These are phyloP conservation scores for Claviceps sp. DNA, from an alignment of 2,329 filamentous ascomycete species.

Conservation along the genomic window DNA sequence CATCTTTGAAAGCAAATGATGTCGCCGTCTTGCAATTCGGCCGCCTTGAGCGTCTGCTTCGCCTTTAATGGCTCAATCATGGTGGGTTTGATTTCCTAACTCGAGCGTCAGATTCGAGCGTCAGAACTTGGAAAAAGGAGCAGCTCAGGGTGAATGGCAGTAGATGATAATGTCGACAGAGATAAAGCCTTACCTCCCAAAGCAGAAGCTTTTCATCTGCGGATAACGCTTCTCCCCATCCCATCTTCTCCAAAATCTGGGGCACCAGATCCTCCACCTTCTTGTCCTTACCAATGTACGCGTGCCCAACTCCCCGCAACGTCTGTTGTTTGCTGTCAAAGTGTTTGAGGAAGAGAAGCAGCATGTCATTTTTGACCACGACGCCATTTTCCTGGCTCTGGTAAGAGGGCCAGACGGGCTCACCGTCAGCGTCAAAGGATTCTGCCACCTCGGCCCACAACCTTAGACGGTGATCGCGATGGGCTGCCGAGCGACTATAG, in stretches of 20 bases:
- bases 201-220: conserved; percentile 51
- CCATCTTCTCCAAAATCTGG: conserved; percentile 68
- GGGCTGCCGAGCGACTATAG: conserved; percentile 36
- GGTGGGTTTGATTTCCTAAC: conserved; percentile 79
- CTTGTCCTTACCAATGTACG: conserved; percentile 78
- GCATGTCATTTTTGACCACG: conserved; percentile 45
- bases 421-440: conserved; percentile 52
- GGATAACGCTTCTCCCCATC: conserved; percentile 64
- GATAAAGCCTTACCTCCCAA: conserved; percentile 49
- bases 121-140: background rate
- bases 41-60: conserved; percentile 77
- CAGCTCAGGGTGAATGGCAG: background rate
- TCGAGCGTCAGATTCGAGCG: conserved; percentile 2
- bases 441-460: conserved; percentile 77
- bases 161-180: background rate
- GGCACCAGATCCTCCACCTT: conserved; percentile 76
- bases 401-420: conserved; percentile 57
- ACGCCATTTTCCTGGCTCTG: conserved; percentile 43
- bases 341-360: conserved; percentile 84
- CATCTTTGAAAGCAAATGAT: conserved; percentile 85
- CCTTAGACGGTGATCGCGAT: conserved; percentile 59
- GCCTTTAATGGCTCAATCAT: conserved; percentile 95
- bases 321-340: conserved; percentile 71
- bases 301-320: conserved; percentile 63
- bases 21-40: conserved; percentile 93